Evolutionary conservation across 2,329 filamentous ascomycete genomes (phyloP), one percentile per base, ranked within the genome.

Genomic region (Paraphaeosphaeria sporulosa): DNA sequence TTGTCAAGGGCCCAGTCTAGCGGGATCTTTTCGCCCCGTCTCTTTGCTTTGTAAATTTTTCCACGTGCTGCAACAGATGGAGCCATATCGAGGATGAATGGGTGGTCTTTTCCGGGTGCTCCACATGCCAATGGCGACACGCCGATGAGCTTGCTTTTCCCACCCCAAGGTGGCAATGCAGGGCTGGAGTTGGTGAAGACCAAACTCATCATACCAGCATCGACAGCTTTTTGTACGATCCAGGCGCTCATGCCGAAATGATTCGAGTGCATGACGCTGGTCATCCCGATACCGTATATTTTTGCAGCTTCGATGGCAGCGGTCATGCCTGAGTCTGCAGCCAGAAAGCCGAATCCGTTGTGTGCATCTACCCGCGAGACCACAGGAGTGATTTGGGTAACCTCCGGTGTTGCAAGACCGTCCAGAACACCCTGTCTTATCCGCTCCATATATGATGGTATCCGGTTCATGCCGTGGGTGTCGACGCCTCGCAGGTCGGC

Each of bases 191-290:
- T 89, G 55, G 84, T 87, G 59, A 85, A 87, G 49, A 87, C 86
- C 1, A 85, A 77, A n/a, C 86, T 88, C 76, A 89, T 88, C 73
- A 86, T 87, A 4, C 79, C 81, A 0, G 85, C 88, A 59, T 94
- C 89, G 15, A 94, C 76, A 0, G 91, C 92, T 76, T 93, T 88
- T 74, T 92, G 89, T 12, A 93, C 90, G 0, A 93, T 73, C 90
- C 91, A 94, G 0, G 92, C 91, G 3, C 85, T 85, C 91, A 95
- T 95, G 56, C 92, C 92, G 69, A 91, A 94, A 75, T 94, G 91
- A 69, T 94, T 94, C 43, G 88, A 91, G 76, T 90, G 89, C 75
- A 89, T 90, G 70, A 94, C 82, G 59, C 85, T 87, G 0, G 90
- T 89, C 85, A 95, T 88, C 27, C 91, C 92, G 63, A 94, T 91